Evolutionary conservation across 352 stramenopile species (phyloP).

Genomic region (Phytophthora kernoviae): DNA sequence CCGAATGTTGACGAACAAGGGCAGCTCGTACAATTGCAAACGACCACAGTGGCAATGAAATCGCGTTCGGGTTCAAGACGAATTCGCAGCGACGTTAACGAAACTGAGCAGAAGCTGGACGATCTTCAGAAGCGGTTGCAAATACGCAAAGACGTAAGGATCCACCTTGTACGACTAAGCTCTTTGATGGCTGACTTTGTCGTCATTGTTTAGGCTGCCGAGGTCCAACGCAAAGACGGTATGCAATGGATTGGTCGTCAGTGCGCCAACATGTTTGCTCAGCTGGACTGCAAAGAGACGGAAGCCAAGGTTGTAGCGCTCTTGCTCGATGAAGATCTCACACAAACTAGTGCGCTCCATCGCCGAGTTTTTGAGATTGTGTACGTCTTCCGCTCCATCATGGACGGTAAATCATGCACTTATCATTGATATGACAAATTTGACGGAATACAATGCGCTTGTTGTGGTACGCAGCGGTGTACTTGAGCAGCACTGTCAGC

Average conservation of each 20-base stretch:
- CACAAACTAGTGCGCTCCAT: constrained; percentile 17
- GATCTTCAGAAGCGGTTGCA: constrained; percentile 24
- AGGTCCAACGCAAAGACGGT: constrained; percentile 43
- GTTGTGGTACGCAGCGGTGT: not conserved
- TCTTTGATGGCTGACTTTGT: constrained; percentile 1
- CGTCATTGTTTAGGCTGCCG: constrained; percentile 31
- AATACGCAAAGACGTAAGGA: constrained; percentile 33
- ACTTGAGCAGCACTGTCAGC: constrained; percentile 7
- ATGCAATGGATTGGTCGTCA: constrained; percentile 65
- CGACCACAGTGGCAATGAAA: not conserved
- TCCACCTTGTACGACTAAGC: too few relatives aligned
- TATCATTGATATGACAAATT: constrained; percentile 9
- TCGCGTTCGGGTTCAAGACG: constrained; percentile 8
- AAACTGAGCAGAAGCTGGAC: constrained; percentile 34
- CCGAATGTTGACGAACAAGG: constrained; percentile 6
- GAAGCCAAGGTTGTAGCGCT: constrained; percentile 45
- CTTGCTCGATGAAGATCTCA: constrained; percentile 39
- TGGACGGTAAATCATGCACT: too few relatives aligned
- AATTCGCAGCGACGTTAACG: constrained; percentile 17
- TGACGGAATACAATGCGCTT: not conserved
- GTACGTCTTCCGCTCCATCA: constrained; percentile 8
- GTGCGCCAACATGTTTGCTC: constrained; percentile 64
- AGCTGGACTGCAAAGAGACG: constrained; percentile 62
- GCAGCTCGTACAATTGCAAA: not conserved
- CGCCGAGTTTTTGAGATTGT: constrained; percentile 15